Conservation (phyloP, 345 rosid genomes). For the Populus alba region DNA sequence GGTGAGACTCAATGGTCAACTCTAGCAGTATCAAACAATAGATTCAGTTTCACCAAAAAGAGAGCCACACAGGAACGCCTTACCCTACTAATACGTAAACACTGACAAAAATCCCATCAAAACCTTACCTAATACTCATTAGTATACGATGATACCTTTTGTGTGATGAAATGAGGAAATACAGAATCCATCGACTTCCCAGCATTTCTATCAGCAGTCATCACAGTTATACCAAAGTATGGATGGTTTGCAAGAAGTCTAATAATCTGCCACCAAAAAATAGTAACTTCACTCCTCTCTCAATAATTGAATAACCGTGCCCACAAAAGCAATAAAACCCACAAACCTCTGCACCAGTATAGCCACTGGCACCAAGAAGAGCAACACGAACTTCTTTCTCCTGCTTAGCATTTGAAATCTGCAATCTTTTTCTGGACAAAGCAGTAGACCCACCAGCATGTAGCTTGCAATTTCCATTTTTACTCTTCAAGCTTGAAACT, state of each 20-base stretch:
- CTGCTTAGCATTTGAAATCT: constrained; percentile 29
- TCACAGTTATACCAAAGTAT: constrained; percentile 58
- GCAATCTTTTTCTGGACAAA: constrained; percentile 40
- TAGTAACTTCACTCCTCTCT: neutral
- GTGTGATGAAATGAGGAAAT: constrained; percentile 72
- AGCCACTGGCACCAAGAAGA: constrained; percentile 97
- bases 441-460: constrained; percentile 34
- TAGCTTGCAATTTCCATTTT: neutral
- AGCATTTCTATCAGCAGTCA: constrained; percentile 99
- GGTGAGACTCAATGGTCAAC: neutral
- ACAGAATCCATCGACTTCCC: constrained; percentile 89
- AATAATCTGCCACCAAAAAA: constrained; percentile 59
- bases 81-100: neutral
- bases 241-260: constrained; percentile 83
- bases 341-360: constrained; percentile 97
- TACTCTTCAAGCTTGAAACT: neutral
- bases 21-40: neutral
- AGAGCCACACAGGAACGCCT: neutral
- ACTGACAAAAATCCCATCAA: neutral
- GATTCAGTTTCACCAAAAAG: no score
- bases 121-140: no score
- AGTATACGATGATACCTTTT: constrained; percentile 41
- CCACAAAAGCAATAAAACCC: neutral
- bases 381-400: constrained; percentile 68
- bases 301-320: no score